These are phyloP conservation scores for Aureobasidium vineae DNA, from an alignment of 2,329 filamentous ascomycete species.

Conservation along the genomic window DNA sequence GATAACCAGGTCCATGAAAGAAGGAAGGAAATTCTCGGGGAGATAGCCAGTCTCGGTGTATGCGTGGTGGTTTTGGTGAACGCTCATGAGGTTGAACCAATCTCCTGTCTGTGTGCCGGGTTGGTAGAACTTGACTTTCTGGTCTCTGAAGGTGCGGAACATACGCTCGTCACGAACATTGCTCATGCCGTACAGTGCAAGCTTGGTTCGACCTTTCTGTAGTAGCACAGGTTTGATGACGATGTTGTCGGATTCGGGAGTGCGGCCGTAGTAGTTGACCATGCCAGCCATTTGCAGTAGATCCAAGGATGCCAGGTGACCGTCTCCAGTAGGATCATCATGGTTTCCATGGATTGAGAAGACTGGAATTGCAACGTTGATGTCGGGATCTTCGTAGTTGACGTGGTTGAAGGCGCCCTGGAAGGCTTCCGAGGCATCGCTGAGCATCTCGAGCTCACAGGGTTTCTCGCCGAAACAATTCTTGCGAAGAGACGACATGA, in stretches of 20 bases:
- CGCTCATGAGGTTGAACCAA: slow-evolving; percentile 94
- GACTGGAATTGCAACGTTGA: slow-evolving; percentile 94
- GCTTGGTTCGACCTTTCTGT: slow-evolving; percentile 89
- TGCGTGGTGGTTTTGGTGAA: slow-evolving; percentile 94
- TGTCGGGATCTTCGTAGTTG: slow-evolving; percentile 96
- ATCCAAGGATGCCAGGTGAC: slow-evolving; percentile 86
- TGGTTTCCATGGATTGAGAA: slow-evolving; percentile 99
- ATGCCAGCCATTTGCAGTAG: slow-evolving; percentile 86
- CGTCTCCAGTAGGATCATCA: slow-evolving; percentile 96
- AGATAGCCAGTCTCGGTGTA: slow-evolving; percentile 92
- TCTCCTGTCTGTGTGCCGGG: slow-evolving; percentile 76
- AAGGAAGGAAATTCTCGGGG: slow-evolving; percentile 87
- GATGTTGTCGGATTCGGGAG: slow-evolving; percentile 90
- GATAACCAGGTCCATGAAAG: slow-evolving; percentile 85
- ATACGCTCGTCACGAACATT: slow-evolving; percentile 95
- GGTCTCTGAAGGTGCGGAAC: slow-evolving; percentile 88
- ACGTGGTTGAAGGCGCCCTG: slow-evolving; percentile 85
- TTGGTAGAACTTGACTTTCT: slow-evolving; percentile 90
- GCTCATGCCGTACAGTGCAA: slow-evolving; percentile 90
- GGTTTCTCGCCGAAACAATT: slow-evolving; percentile 96
- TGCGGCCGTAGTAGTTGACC: slow-evolving; percentile 93
- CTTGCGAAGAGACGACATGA: slow-evolving; percentile 89
- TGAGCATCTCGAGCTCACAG: slow-evolving; percentile 90
- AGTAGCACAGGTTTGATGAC: slow-evolving; percentile 85
- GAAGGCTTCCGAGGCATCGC: slow-evolving; percentile 88